Evolutionary conservation across 129 eudicot genomes (phyloP).

Genomic region (Logfia minima): DNA sequence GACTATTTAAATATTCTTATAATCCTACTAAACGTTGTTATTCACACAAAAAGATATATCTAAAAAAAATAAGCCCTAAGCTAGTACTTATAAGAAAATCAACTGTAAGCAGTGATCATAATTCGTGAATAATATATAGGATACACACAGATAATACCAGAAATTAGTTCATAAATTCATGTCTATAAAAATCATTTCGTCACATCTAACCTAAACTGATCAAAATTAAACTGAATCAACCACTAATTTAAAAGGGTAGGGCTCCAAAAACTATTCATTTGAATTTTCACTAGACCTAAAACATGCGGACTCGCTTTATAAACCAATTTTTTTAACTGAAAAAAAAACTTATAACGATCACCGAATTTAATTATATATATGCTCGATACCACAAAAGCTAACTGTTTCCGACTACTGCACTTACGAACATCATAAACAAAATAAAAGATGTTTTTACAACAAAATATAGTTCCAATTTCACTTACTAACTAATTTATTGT

Average conservation of each 20-base stretch:
- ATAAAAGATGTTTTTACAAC: not conserved
- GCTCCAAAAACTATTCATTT: not conserved
- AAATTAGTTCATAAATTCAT: constrained; percentile 6
- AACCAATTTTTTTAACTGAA: not conserved
- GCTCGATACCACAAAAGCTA: not conserved
- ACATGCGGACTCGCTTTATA: not conserved
- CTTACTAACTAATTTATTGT: not conserved
- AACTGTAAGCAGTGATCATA: too few relatives aligned
- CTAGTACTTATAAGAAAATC: too few relatives aligned
- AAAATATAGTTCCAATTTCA: not conserved
- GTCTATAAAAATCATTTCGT: not conserved
- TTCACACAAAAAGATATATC: too few relatives aligned
- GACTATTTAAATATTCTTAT: too few relatives aligned
- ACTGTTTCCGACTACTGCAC: not conserved
- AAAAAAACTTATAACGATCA: not conserved
- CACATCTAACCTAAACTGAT: not conserved
- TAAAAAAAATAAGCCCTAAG: too few relatives aligned
- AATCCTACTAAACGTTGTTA: too few relatives aligned
- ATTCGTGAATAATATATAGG: not conserved
- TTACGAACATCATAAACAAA: not conserved
- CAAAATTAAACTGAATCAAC: not conserved
- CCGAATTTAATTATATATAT: not conserved
- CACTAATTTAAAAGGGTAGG: not conserved
- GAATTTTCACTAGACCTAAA: not conserved
- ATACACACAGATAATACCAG: not conserved